Evolutionary conservation across 1,284 basidiomycete species (phyloP), one percentile per base, ranked within the genome.

Genomic region (Moesziomyces sp.): DNA sequence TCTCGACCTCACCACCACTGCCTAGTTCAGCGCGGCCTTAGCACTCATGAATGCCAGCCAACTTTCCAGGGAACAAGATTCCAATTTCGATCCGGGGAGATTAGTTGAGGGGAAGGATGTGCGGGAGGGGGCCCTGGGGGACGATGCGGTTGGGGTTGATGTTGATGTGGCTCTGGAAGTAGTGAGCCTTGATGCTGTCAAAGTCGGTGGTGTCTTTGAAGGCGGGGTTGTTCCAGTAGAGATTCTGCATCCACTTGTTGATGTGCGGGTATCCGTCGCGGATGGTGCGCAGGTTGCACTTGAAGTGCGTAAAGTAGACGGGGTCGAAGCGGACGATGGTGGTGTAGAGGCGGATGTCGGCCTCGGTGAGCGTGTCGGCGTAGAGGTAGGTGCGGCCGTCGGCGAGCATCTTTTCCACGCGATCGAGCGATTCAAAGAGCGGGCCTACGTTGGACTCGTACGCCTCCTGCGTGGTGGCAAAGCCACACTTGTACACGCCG

Each of bases 201-300:
- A 97, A 97, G 84, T 94, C 88, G 57, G 93, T 96, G 21, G 91
- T 91, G 38, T 90, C 89, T 85, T 91, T 91, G 66, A 99, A 99
- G 1, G 93, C 93, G 0, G 90, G 86, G 76, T 91, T 87, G 74
- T 91, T 92, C 94, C 94, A 97, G 87, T 98, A 98, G 42, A 97
- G 86, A 79, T 91, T 90, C 84, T 91, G 91, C 85, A 93, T 84
- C 94, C 94, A 86, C 38, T 56, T 59, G 59, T 83, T 72, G 54
- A 83, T 68, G 21, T 62, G 47, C 11, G 82, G 82, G 58, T 75
- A 81, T 1, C 72, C 79, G 30, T 66, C 63, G 11, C 82, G 68
- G 48, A 83, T 83, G 47, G 70, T 74, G 33, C 65, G 48, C 49
- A 78, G 85, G 87, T 97, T 96, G 87, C 93, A 96, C 85, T 97